Base-by-base conservation (phyloP, 2,329 filamentous ascomycete genomes). In the Verticillium dahliae region DNA sequence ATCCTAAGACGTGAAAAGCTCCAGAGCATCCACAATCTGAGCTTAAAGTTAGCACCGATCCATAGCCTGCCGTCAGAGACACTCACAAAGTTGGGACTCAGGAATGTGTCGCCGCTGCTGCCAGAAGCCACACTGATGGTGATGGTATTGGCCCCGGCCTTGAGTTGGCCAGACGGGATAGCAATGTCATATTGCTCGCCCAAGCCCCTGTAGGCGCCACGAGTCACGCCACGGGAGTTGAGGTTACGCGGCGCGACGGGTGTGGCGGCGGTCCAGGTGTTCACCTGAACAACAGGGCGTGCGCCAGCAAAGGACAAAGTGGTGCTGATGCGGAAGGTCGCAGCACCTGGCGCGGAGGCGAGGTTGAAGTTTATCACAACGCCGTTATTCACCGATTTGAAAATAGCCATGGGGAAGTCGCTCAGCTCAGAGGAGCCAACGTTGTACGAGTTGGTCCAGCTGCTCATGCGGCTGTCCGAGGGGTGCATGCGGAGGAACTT, bases 401-500 rank as follows among this genome's bases (percentile, higher is more conserved):
- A 87, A 33, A 88, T 71, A 0, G 86, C 86, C 87, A 90, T 89
- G 54, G 87, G 86, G 69, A 89, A 87, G 62, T 81, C 78, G 4
- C 74, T 73, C 1, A 80, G 69, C 6, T 74, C 70, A 31, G 81
- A 84, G 27, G 79, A 80, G 50, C 85, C 86, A 11, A 87, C 81
- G 1, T 83, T 87, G 73, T 86, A 88, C n/a, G 31, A 33, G 13
- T 45, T 34, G 1, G 85, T 88, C 87, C 87, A 90, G 61, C 75
- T 76, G 33, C 76, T 73, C 86, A 90, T 90, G 67, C 87, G 82
- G 45, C 73, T 74, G 72, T 89, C 87, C 4, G 83, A 85, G 3
- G 87, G 87, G 69, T 90, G 87, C 87, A 90, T 90, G 59, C 85
- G 81, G 14, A 85, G 79, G 69, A 88, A 83, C 68, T 88, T 88